A percentile compares a stretch with the other conserved stretches of the same genome.
These are phyloP conservation scores for Paecilomyces dactylethromorphus DNA, from an alignment of 2,329 filamentous ascomycete genomes.

Conservation along the genomic window DNA sequence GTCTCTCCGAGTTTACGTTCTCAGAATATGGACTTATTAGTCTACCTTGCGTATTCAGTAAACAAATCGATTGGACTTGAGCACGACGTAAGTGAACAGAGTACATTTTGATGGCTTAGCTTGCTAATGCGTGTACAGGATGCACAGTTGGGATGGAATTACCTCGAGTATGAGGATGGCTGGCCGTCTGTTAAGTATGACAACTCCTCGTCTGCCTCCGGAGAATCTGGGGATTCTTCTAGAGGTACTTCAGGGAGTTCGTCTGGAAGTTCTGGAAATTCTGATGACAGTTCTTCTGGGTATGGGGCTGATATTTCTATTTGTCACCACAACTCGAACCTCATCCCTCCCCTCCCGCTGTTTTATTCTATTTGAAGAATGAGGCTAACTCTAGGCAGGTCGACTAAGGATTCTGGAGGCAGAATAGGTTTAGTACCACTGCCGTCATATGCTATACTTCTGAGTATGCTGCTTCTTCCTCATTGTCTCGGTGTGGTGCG, in stretches of 20 bases:
- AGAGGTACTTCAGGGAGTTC: too few species aligned
- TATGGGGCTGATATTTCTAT: not conserved
- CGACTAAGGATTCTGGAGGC: not conserved
- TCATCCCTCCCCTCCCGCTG: too few species aligned
- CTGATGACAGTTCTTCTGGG: not conserved
- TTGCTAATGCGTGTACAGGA: slow-evolving; percentile 15
- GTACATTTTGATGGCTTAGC: not conserved
- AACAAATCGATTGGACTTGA: slow-evolving; percentile 25
- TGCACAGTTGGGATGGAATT: slow-evolving; percentile 30
- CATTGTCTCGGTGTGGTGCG: not conserved
- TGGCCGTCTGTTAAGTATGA: slow-evolving; percentile 21
- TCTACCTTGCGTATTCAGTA: slow-evolving; percentile 12
- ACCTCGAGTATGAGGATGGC: slow-evolving; percentile 29
- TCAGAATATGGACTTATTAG: not conserved
- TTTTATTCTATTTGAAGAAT: not conserved
- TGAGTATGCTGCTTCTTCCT: not conserved
- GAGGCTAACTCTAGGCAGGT: not conserved
- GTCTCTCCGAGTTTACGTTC: slow-evolving; percentile 4
- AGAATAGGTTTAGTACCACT: not conserved
- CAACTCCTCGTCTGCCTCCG: not conserved
- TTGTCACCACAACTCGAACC: not conserved
- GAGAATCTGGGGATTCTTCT: not conserved
- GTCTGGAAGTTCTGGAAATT: not conserved
- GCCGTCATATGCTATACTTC: not conserved
- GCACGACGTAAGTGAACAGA: slow-evolving; percentile 16